Percentiles rank a stretch among this genome's conserved stretches.
Evolutionary conservation across 1,284 basidiomycete species (phyloP).

Genomic region (Irpex sp.): DNA sequence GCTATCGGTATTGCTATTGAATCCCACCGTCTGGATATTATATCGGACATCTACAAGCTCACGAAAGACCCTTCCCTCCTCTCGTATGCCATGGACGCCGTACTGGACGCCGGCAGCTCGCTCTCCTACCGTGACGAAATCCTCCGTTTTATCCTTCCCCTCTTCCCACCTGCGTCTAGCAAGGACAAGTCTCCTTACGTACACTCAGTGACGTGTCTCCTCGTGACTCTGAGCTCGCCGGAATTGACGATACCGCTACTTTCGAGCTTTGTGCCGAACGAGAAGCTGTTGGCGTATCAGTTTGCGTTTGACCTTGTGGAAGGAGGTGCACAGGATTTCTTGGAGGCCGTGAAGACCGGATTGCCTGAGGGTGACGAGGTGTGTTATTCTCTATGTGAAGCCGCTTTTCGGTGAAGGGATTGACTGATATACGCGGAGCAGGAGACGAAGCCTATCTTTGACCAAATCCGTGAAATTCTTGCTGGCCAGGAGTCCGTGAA

Average conservation of each 20-base stretch:
- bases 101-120: constrained; percentile 80
- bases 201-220: constrained; percentile 78
- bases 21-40: constrained; percentile 81
- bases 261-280: constrained; percentile 65
- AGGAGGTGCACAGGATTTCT: constrained; percentile 89
- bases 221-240: constrained; percentile 82
- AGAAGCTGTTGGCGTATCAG: constrained; percentile 83
- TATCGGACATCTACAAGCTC: constrained; percentile 71
- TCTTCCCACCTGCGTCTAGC: constrained; percentile 68
- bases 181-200: constrained; percentile 73
- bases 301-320: constrained; percentile 93
- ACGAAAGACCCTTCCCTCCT: constrained; percentile 76
- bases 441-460: constrained; percentile 60
- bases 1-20: constrained; percentile 94
- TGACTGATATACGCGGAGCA: constrained; percentile 25
- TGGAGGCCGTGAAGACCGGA: constrained; percentile 67
- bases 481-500: constrained; percentile 88
- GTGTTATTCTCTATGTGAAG: constrained; percentile 18
- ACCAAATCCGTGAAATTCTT: constrained; percentile 78
- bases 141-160: constrained; percentile 80
- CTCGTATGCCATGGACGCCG: constrained; percentile 88
- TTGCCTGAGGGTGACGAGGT: constrained; percentile 67
- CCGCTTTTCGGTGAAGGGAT: constrained; percentile 13
- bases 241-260: constrained; percentile 72
- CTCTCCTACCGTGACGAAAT: constrained; percentile 83